Evolutionary conservation across 345 rosid species (phyloP), one percentile per base, ranked within the genome.

Genomic region (Gossypium longicalyx): DNA sequence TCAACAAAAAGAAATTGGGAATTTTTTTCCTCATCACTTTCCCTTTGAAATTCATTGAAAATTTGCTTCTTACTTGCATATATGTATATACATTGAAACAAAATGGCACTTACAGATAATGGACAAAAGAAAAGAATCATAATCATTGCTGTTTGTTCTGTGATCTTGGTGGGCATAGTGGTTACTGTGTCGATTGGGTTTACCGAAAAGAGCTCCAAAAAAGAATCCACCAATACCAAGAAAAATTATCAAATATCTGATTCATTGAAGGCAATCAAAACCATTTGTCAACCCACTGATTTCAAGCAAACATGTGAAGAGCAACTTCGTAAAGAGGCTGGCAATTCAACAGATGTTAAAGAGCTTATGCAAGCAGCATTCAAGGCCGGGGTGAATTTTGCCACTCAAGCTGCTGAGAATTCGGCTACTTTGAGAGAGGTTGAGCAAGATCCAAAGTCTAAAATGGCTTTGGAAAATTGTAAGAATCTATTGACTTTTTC

Each of bases 221-320:
- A 48, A 0, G 68, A 22, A 3, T 0, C 64, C 27, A 62, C 29
- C 54, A 17, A 23, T 13, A 69, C 47, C 27, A 17, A 19, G 9
- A 7, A 53, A 3, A 6, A 12, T 61, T 34, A 67, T 38, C 65
- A 25, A 48, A 19, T 85, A 1, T 74, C 89, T 17, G 41, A 91
- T 68, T 80, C 91, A 2, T 64, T 77, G 77, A 89, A 89, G 69
- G 91, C 98, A 48, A 86, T 92, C 25, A 76, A 85, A 57, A 75
- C 86, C 5, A 75, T 94, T 19, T 94, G 97, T 74, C 82, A 83
- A 54, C 90, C 97, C 0, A 86, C 97, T 1, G 86, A 88, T 54
- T 87, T 80, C 84, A 77, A 76, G 49, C 54, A 80, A 7, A 81
- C 86, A 4, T 94, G 98, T n/a, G 87, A 84, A 60, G 71, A 87